A percentile compares a stretch with the other conserved stretches of the same genome.
phyloP scores from a whole-genome alignment of 345 rosid genomes.

The Moricandia arvensis region DNA sequence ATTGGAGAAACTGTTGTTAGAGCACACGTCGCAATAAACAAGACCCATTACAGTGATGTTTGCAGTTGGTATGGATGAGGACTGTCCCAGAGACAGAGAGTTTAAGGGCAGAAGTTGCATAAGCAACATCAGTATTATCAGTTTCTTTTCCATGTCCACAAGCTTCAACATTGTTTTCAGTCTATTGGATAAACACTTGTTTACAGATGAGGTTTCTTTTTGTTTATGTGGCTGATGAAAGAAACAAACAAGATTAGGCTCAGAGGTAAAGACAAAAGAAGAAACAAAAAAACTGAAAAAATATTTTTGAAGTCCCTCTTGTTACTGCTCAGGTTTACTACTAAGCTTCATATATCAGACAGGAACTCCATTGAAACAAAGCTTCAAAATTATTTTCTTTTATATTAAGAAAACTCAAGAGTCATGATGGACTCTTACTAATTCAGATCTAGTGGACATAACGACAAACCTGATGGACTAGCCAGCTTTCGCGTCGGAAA shows the following conservation, averaged over 20 bases:
- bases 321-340: no score
- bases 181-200: slow-evolving; percentile 29
- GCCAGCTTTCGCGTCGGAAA: no score
- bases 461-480: no score
- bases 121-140: slow-evolving; percentile 36
- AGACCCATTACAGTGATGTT: slow-evolving; percentile 80
- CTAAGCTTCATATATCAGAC: not conserved
- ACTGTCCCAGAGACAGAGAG: slow-evolving; percentile 40
- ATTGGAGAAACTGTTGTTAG: slow-evolving; percentile 87
- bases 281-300: not conserved
- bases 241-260: slow-evolving; percentile 33
- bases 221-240: slow-evolving; percentile 36
- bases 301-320: no score
- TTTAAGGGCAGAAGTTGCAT: slow-evolving; percentile 40
- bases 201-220: slow-evolving; percentile 31
- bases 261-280: slow-evolving; percentile 12
- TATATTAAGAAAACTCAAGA: slow-evolving; percentile 7
- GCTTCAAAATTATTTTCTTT: not conserved
- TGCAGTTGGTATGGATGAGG: slow-evolving; percentile 40
- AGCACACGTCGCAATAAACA: slow-evolving; percentile 96
- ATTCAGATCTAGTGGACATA: no score
- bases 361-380: slow-evolving; percentile 28
- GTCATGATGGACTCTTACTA: no score
- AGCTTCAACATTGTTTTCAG: not conserved
- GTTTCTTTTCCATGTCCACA: slow-evolving; percentile 24